Evolutionary conservation across 306 rosid genomes (phyloP), one percentile per base, ranked within the genome.

Genomic region (Citrullus mucosospermus): DNA sequence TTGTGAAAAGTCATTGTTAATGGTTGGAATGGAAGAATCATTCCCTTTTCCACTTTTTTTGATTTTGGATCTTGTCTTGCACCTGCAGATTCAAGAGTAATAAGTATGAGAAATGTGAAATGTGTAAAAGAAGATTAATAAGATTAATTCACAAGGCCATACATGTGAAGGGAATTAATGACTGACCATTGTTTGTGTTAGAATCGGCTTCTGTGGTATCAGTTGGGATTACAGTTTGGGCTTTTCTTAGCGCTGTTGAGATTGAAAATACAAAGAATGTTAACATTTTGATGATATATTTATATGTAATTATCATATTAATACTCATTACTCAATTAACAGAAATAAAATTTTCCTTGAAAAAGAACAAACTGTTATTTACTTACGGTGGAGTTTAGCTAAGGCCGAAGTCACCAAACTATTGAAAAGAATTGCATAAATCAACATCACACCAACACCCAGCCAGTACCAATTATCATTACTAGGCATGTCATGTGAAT

Each of bases 21-120:
- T 73, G 98, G 97, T 79, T 90, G 87, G 83, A 93, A 93, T 44
- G 98, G 96, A 88, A 93, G 96, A 84, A 90, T 93, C 98, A 93
- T 93, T 86, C 98, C 98, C 86, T 90, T 91, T 57, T 20, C 77
- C 54, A n/a, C 77, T 53, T 43, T 61, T 51, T 48, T 66, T 73
- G 74, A 4, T 53, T 85, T 70, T 22, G 72, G 4, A 44, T 20
- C 83, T 17, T 63, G 81, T 57, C 46, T 38, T 17, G 51, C 55
- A 39, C 6, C 96, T 86, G 89, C 80, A 83, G 43, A 79, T 80
- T 78, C 82, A 84, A 54, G 72, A 4, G 71, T 16, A 75, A 28
- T 48, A 20, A 60, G 63, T 39, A 44, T 56, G 58, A 79, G 78
- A 43, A 28, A 76, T 53, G 75, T 56, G 18, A 75, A 74, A 76